A percentile compares a stretch with the other conserved stretches of the same genome.
Conservation (phyloP, 495 filamentous ascomycete genomes). For the Penicillium arizonense region DNA sequence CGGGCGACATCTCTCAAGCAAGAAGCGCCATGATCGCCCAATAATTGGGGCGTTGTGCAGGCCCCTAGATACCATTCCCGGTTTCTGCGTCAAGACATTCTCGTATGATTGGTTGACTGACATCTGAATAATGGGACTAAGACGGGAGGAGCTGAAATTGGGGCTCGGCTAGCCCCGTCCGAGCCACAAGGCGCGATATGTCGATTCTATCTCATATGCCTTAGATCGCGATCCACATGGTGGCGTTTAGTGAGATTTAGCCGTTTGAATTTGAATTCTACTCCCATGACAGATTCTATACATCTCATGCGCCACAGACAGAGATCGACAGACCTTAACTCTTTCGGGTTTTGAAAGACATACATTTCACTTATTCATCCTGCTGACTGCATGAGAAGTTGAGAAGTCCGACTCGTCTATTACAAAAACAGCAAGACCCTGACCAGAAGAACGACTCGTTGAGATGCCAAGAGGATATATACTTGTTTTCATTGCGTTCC, state of each 20-base stretch:
- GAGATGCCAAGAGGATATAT: too few relatives aligned
- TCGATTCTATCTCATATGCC: not conserved
- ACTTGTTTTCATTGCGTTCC: too few relatives aligned
- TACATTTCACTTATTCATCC: too few relatives aligned
- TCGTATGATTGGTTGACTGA: not conserved
- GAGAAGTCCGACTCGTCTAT: too few relatives aligned
- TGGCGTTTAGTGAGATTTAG: not conserved
- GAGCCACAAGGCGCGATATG: not conserved
- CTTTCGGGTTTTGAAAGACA: not conserved
- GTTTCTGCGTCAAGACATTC: not conserved
- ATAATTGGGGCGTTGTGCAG: not conserved
- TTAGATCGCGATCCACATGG: not conserved
- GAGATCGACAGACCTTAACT: not conserved
- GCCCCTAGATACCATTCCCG: not conserved
- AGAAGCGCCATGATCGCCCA: constrained; percentile 3
- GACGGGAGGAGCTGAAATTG: not conserved
- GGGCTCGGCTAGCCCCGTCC: not conserved
- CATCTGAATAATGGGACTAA: not conserved
- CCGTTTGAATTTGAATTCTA: not conserved
- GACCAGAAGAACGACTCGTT: too few relatives aligned
- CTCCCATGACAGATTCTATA: not conserved
- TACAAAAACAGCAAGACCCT: too few relatives aligned
- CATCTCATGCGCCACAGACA: not conserved
- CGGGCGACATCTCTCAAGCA: not conserved
- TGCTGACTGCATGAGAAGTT: too few relatives aligned